These are phyloP conservation scores for Sporobolomyces pararoseus DNA, from an alignment of 768 basidiomycete genomes.

Conservation along the genomic window DNA sequence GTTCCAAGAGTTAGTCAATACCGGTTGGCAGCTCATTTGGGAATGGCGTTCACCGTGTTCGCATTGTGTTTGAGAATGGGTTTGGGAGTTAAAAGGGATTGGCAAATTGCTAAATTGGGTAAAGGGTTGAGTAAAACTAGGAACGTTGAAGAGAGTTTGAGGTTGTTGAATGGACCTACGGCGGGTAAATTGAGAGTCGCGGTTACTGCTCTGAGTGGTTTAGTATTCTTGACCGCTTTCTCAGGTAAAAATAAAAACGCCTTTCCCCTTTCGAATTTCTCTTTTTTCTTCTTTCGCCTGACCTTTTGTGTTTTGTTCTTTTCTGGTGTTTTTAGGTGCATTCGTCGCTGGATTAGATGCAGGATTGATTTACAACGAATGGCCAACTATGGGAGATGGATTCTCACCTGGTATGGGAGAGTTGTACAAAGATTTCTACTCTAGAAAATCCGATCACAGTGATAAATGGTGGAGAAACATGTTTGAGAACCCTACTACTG, in stretches of 20 bases:
- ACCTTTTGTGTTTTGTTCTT: not conserved
- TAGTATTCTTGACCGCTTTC: constrained; percentile 85
- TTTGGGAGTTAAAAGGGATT: constrained; percentile 72
- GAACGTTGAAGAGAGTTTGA: constrained; percentile 51
- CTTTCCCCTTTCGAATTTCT: constrained; percentile 12
- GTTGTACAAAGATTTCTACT: constrained; percentile 71
- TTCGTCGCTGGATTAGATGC: constrained; percentile 98
- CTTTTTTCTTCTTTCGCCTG: not conserved
- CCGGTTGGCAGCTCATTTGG: constrained; percentile 87
- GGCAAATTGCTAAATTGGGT: constrained; percentile 58
- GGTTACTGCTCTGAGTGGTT: constrained; percentile 63
- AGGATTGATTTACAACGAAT: constrained; percentile 95
- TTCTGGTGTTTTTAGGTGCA: constrained; percentile 61
- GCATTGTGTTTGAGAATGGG: constrained; percentile 81
- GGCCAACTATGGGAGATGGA: constrained; percentile 70
- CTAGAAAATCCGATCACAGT: constrained; percentile 62
- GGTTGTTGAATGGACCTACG: constrained; percentile 58
- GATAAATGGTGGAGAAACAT: constrained; percentile 95
- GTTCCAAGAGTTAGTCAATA: constrained; percentile 97
- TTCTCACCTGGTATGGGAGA: constrained; percentile 77
- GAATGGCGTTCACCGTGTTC: constrained; percentile 86
- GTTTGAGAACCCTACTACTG: constrained; percentile 94
- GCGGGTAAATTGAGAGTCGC: constrained; percentile 61
- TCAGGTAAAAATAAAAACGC: constrained; percentile 61
- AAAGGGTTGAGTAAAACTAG: constrained; percentile 24